A percentile compares a stretch with the other conserved stretches of the same genome.
These are phyloP conservation scores for Fagopyrum esculentum DNA, from an alignment of 148 eudicot genomes.

Conservation along the genomic window DNA sequence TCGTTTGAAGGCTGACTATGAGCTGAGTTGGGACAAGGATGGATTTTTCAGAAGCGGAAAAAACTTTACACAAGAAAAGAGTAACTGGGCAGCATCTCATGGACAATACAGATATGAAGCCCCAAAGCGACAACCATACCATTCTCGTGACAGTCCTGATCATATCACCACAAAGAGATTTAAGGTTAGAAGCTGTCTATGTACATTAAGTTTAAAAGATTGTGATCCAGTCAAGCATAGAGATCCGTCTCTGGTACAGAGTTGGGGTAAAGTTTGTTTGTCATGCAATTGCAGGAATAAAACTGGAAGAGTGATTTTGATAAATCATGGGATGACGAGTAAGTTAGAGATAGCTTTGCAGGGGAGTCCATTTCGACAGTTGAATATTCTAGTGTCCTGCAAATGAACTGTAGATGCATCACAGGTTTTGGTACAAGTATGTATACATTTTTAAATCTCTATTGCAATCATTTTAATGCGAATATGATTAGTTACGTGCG, in stretches of 20 bases:
- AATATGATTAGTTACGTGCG: neutral
- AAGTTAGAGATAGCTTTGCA: neutral
- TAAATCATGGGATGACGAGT: neutral
- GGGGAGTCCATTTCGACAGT: neutral
- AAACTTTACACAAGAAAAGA: constrained; percentile 29
- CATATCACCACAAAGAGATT: constrained; percentile 53
- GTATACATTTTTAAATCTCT: neutral
- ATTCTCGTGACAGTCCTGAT: constrained; percentile 50
- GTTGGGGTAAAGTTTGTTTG: neutral
- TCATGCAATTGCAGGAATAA: neutral
- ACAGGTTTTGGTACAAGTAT: constrained; percentile 1
- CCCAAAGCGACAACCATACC: constrained; percentile 31
- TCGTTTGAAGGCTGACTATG: constrained; percentile 78
- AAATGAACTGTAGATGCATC: constrained; percentile 1
- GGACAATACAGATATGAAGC: constrained; percentile 42
- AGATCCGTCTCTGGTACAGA: neutral
- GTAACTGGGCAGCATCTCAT: constrained; percentile 20
- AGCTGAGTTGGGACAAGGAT: constrained; percentile 73
- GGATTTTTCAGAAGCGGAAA: constrained; percentile 42
- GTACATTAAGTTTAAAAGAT: neutral
- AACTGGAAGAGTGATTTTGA: neutral
- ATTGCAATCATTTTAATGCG: neutral
- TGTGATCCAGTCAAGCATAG: neutral
- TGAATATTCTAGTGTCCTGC: neutral
- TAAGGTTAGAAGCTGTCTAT: constrained; percentile 35